These are phyloP conservation scores for Talaromyces sp. DNA, from an alignment of 2,329 filamentous ascomycete species.

Conservation along the genomic window DNA sequence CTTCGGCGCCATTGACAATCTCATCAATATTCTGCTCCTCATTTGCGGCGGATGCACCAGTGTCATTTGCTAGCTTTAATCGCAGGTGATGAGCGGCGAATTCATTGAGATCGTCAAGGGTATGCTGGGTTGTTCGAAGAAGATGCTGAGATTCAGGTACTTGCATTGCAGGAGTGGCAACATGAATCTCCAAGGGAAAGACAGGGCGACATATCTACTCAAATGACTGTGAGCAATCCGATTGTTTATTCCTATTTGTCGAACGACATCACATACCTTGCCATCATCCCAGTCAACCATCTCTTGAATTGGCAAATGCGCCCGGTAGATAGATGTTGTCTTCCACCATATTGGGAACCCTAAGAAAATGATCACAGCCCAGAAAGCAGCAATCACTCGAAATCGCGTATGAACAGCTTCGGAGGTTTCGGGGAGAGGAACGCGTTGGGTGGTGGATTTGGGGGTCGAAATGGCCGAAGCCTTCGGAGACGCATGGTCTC, in stretches of 20 bases:
- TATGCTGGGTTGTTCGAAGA: constrained; percentile 78
- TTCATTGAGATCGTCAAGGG: constrained; percentile 82
- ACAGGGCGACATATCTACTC: constrained; percentile 79
- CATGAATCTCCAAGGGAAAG: constrained; percentile 80
- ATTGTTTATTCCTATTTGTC: background rate
- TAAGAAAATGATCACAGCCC: constrained; percentile 79
- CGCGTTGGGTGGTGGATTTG: constrained; percentile 34
- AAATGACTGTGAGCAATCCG: constrained; percentile 11
- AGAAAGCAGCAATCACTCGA: constrained; percentile 82
- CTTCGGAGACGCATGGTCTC: constrained; percentile 35
- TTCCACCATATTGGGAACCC: constrained; percentile 95
- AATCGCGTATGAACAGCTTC: constrained; percentile 70
- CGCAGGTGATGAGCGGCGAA: constrained; percentile 83
- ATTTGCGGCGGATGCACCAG: constrained; percentile 6
- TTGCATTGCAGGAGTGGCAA: constrained; percentile 70
- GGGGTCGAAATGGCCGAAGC: constrained; percentile 18
- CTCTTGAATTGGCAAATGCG: constrained; percentile 75
- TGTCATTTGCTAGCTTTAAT: constrained; percentile 60
- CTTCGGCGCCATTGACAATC: constrained; percentile 11
- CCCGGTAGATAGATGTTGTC: constrained; percentile 90
- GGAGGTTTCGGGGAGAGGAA: constrained; percentile 76
- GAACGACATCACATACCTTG: constrained; percentile 58
- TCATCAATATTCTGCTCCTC: constrained; percentile 11
- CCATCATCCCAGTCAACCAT: constrained; percentile 95
- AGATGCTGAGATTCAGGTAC: constrained; percentile 71